Evolutionary conservation across 2,329 filamentous ascomycete species (phyloP).

Genomic region (Aspergillus clavatus): DNA sequence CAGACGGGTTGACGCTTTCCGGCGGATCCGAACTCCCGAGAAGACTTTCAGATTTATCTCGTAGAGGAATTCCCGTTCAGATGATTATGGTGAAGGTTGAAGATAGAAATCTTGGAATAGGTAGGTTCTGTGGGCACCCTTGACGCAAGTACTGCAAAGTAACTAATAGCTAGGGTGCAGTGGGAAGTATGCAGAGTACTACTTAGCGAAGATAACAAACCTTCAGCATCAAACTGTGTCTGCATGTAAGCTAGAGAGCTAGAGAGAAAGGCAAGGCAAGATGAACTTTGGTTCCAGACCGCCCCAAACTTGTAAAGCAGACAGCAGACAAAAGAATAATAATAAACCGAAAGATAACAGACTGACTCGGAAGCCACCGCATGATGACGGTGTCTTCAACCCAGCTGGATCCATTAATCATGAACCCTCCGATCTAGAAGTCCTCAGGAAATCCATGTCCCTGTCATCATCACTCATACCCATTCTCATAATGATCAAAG

Average conservation of each 20-base stretch:
- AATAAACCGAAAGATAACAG: background rate
- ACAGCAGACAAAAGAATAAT: background rate
- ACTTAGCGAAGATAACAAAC: too few species aligned
- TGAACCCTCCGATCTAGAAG: too few species aligned
- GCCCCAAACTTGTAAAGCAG: background rate
- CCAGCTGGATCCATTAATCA: background rate
- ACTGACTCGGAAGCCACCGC: background rate
- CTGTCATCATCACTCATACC: background rate
- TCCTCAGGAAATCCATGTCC: background rate
- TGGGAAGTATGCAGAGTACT: too few species aligned
- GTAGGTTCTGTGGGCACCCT: too few species aligned
- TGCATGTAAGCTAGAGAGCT: too few species aligned
- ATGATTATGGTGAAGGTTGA: too few species aligned
- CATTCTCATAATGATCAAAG: background rate
- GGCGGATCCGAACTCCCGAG: conserved; percentile 14
- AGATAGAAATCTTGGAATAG: too few species aligned
- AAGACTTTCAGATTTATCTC: background rate
- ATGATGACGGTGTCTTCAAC: background rate
- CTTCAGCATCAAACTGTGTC: too few species aligned
- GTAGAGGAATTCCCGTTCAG: too few species aligned
- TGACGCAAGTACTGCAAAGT: too few species aligned
- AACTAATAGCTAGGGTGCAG: too few species aligned
- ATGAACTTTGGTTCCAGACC: background rate
- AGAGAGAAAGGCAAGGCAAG: too few species aligned
- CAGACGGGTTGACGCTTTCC: conserved; percentile 3